Evolutionary conservation across 495 filamentous ascomycete genomes (phyloP).

Genomic region (Neurospora sublineolata): DNA sequence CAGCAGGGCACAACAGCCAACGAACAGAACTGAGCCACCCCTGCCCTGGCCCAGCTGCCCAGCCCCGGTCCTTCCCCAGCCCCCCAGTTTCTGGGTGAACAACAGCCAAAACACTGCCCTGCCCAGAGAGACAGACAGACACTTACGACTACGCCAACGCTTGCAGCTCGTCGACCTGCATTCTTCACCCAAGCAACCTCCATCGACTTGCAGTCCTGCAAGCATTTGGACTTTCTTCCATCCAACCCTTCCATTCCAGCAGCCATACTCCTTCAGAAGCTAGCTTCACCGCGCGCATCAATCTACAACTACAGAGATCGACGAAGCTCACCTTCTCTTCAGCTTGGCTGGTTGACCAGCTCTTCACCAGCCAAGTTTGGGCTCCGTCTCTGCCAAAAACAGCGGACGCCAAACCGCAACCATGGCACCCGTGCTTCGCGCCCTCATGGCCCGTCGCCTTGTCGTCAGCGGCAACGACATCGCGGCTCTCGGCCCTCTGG

Average conservation of each 20-base stretch:
- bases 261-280: not conserved
- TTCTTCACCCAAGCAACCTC: not conserved
- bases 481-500: conserved; percentile 27
- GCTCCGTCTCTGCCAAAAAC: not conserved
- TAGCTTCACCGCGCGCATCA: not conserved
- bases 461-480: conserved; percentile 8
- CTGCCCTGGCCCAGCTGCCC: not conserved
- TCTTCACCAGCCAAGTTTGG: conserved; percentile 9
- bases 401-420: not conserved
- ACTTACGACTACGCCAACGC: not conserved
- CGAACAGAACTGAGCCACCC: not conserved
- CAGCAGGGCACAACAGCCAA: not conserved
- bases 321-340: not conserved
- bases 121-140: not conserved
- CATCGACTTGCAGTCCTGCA: not conserved
- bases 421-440: conserved; percentile 23
- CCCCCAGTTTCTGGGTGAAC: not conserved
- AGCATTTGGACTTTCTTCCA: not conserved
- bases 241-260: not conserved
- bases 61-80: not conserved
- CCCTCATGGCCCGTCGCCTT: conserved; percentile 3
- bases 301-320: not conserved
- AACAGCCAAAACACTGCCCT: not conserved
- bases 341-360: conserved; percentile 20
- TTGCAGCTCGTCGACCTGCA: not conserved